phyloP scores from a whole-genome alignment of 148 eudicot species.

The Limonium bicolor region DNA sequence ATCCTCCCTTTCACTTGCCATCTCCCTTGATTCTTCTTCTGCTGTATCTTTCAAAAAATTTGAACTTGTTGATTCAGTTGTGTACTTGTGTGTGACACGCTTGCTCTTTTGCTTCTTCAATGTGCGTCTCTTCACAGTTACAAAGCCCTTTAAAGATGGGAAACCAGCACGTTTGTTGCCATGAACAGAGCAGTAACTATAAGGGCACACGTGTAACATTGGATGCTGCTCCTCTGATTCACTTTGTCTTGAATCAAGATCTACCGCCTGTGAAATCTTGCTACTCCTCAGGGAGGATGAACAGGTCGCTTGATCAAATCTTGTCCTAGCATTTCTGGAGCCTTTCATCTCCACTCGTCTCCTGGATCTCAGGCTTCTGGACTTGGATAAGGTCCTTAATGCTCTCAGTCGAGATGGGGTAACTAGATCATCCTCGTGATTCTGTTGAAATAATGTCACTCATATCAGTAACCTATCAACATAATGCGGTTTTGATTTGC shows the following conservation, averaged over 20 bases:
- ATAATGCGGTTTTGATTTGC: too few relatives aligned
- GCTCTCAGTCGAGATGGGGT: constrained; percentile 38
- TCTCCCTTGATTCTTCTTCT: constrained; percentile 12
- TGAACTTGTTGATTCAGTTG: constrained; percentile 5
- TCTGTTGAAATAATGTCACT: constrained; percentile 10
- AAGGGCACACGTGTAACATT: constrained; percentile 48
- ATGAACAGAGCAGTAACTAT: constrained; percentile 72
- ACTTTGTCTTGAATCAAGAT: constrained; percentile 19
- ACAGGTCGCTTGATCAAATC: constrained; percentile 52
- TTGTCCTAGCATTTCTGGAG: constrained; percentile 14
- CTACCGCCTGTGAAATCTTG: constrained; percentile 27
- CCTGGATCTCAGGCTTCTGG: constrained; percentile 46
- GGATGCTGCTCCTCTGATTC: constrained; percentile 28
- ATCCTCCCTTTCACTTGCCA: constrained; percentile 9
- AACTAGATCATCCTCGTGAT: constrained; percentile 15
- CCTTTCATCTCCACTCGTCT: constrained; percentile 17
- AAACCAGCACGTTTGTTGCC: constrained; percentile 33
- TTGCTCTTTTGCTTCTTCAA: constrained; percentile 28
- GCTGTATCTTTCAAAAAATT: constrained; percentile 8
- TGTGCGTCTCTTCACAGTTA: constrained; percentile 30
- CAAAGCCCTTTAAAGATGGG: constrained; percentile 31
- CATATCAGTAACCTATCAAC: not conserved
- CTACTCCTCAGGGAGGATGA: constrained; percentile 59
- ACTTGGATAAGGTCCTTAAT: constrained; percentile 30
- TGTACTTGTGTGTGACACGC: constrained; percentile 12